Percentiles rank a stretch among this genome's conserved stretches.
phyloP scores from a whole-genome alignment of 805 yeast genomes.

The Sporopachydermia quercuum region DNA sequence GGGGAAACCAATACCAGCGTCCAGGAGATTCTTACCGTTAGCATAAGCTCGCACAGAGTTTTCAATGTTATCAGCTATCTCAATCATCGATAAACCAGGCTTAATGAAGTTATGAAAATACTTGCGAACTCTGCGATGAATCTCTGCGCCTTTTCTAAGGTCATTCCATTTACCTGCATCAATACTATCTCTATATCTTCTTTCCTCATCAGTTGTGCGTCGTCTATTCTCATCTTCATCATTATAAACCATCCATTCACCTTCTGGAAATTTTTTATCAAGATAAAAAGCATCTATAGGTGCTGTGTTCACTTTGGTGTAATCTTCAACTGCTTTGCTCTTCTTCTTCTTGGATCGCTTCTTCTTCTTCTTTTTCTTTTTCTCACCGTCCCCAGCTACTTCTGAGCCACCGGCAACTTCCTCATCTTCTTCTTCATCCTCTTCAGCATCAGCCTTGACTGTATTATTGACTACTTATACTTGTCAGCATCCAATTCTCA shows the following conservation, averaged over 20 bases:
- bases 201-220: conserved; percentile 78
- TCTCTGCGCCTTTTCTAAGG: conserved; percentile 90
- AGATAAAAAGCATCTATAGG: conserved; percentile 8
- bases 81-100: conserved; percentile 89
- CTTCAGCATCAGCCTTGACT: conserved; percentile 12
- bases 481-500: neutral
- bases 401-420: conserved; percentile 18
- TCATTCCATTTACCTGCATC: conserved; percentile 60
- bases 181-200: conserved; percentile 57
- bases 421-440: conserved; percentile 18
- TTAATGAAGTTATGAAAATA: conserved; percentile 58
- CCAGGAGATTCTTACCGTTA: conserved; percentile 36
- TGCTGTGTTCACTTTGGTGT: neutral
- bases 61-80: conserved; percentile 82
- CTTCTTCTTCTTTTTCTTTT: conserved; percentile 25
- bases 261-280: conserved; percentile 54
- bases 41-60: conserved; percentile 65
- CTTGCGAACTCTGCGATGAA: conserved; percentile 81
- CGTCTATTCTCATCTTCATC: conserved; percentile 45
- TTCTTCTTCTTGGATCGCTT: conserved; percentile 49
- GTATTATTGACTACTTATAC: neutral
- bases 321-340: conserved; percentile 20
- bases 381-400: conserved; percentile 12
- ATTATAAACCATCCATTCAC: conserved; percentile 72
- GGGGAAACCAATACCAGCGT: conserved; percentile 93